These are phyloP conservation scores for Aspergillus thermomutatus DNA, from an alignment of 2,329 filamentous ascomycete species.

Conservation along the genomic window DNA sequence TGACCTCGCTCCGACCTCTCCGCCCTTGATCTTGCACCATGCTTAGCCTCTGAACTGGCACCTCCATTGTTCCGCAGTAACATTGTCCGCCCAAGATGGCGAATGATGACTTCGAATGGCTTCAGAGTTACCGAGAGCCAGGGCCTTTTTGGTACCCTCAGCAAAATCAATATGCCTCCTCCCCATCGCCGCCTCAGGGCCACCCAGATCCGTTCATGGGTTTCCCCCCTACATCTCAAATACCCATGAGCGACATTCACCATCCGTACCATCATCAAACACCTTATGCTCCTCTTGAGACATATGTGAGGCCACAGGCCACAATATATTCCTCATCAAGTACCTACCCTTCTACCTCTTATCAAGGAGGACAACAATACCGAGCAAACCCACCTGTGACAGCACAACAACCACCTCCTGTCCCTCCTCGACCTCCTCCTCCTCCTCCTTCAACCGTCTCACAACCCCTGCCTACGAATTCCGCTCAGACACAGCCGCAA, in stretches of 20 bases:
- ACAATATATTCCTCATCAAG: background rate
- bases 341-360: background rate
- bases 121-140: constrained; percentile 8
- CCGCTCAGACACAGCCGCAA: background rate
- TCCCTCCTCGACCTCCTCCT: background rate
- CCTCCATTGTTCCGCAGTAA: background rate
- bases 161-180: background rate
- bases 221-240: background rate
- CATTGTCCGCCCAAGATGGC: constrained; percentile 13
- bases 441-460: background rate
- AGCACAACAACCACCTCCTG: background rate
- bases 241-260: background rate
- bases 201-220: background rate
- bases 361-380: background rate
- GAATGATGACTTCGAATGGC: constrained; percentile 18
- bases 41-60: background rate
- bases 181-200: background rate
- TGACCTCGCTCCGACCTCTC: background rate
- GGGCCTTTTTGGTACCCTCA: background rate
- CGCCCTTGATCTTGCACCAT: background rate
- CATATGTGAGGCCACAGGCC: background rate
- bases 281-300: background rate
- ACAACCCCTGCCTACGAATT: background rate
- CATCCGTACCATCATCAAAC: background rate
- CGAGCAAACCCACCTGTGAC: background rate